phyloP scores from a whole-genome alignment of 306 rosid species.

The Sindora glabra region DNA sequence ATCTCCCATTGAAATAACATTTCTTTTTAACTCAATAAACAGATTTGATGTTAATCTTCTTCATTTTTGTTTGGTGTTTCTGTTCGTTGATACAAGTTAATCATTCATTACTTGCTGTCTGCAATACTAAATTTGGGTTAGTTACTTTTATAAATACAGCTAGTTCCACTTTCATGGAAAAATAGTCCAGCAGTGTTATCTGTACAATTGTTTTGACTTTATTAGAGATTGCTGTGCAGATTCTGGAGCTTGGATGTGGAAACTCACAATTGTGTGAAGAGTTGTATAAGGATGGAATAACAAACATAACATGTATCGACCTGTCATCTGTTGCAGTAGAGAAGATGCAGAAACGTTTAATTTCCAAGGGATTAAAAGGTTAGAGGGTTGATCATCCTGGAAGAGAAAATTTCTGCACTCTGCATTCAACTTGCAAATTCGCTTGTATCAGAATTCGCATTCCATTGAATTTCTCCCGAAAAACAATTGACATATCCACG shows the following conservation, averaged over 20 bases:
- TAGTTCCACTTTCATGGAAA: not conserved
- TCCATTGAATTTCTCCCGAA: not conserved
- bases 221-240: conserved; percentile 35
- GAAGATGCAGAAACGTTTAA: conserved; percentile 61
- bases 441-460: not conserved
- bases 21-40: not conserved
- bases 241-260: conserved; percentile 91
- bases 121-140: not conserved
- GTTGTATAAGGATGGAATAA: conserved; percentile 63
- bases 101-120: not conserved
- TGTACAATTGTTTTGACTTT: not conserved
- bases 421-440: not conserved
- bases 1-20: not conserved
- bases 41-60: not conserved
- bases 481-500: not conserved
- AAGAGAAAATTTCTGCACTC: not conserved
- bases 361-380: conserved; percentile 60
- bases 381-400: conserved; percentile 1
- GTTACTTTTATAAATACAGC: not conserved
- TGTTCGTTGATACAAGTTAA: not conserved
- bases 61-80: not conserved
- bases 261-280: conserved; percentile 77
- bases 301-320: conserved; percentile 76
- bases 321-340: conserved; percentile 75
- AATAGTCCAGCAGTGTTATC: not conserved